Conservation (phyloP, 805 yeast genomes). For the Lipomyces japonicus region DNA sequence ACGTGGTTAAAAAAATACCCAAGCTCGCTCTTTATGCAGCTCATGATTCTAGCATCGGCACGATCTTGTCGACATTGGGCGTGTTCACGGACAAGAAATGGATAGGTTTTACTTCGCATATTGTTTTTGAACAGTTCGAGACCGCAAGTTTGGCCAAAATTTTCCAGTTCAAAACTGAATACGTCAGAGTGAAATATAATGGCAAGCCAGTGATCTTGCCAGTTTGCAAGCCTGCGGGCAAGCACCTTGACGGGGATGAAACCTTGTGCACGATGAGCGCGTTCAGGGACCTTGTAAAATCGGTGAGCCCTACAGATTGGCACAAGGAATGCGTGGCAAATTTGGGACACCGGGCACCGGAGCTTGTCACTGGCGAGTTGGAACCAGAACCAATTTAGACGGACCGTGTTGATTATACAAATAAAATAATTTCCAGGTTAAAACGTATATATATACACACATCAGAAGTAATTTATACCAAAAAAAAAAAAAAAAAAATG, state of each 20-base stretch:
- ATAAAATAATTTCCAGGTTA: too few relatives aligned
- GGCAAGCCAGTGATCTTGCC: conserved; percentile 25
- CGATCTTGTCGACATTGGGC: conserved; percentile 26
- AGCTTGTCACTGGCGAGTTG: too few relatives aligned
- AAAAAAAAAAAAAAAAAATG: not conserved
- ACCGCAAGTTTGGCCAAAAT: not conserved
- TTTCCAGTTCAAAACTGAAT: conserved; percentile 2
- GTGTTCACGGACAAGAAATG: conserved; percentile 23
- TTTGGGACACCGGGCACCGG: conserved; percentile 4
- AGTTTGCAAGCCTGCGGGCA: conserved; percentile 13
- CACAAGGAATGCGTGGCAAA: conserved; percentile 2
- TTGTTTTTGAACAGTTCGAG: conserved; percentile 25
- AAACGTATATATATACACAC: not conserved
- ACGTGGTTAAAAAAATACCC: conserved; percentile 4
- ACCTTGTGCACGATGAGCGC: conserved; percentile 18
- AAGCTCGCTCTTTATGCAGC: conserved; percentile 28
- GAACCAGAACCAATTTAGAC: too few relatives aligned
- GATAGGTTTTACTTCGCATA: conserved; percentile 27
- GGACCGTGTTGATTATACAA: too few relatives aligned
- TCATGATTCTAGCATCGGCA: conserved; percentile 28
- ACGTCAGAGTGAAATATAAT: conserved; percentile 25
- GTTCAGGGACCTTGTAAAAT: conserved; percentile 2
- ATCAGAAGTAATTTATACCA: too few relatives aligned
- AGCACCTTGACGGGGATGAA: conserved; percentile 9
- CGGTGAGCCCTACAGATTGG: conserved; percentile 10